Conservation (phyloP, 805 yeast species). For the Candida xyloterini region DNA sequence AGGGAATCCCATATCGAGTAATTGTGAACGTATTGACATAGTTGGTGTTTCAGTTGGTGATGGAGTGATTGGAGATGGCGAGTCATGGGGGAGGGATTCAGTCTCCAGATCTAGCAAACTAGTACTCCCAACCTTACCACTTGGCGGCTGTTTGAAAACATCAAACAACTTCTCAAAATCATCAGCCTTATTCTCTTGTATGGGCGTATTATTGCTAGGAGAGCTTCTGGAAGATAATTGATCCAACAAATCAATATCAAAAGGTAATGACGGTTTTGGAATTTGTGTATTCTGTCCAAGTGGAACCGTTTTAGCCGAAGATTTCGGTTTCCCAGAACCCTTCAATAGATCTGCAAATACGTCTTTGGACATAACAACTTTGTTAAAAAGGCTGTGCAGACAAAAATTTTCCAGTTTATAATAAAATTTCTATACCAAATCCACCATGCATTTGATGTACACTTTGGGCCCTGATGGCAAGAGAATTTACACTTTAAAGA, state of each 20-base stretch:
- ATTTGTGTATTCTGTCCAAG: slow-evolving; percentile 35
- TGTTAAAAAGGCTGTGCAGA: slow-evolving; percentile 9
- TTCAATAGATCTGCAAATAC: slow-evolving; percentile 42
- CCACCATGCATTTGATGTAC: slow-evolving; percentile 95
- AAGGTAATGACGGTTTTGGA: slow-evolving; percentile 29
- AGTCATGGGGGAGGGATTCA: not conserved
- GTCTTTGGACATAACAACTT: slow-evolving; percentile 30
- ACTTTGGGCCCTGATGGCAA: slow-evolving; percentile 92
- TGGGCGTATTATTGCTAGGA: slow-evolving; percentile 9
- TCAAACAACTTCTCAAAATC: slow-evolving; percentile 23
- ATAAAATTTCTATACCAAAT: not conserved
- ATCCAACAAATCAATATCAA: slow-evolving; percentile 37
- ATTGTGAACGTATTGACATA: slow-evolving; percentile 47
- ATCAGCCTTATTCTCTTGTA: slow-evolving; percentile 9
- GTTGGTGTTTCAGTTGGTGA: not conserved
- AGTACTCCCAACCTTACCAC: not conserved
- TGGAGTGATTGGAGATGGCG: not conserved
- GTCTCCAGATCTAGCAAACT: not conserved
- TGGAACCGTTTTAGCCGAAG: slow-evolving; percentile 27
- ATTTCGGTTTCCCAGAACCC: slow-evolving; percentile 30
- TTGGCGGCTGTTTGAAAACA: slow-evolving; percentile 16
- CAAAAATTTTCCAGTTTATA: slow-evolving; percentile 3
- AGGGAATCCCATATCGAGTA: slow-evolving; percentile 78
- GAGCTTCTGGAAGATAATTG: slow-evolving; percentile 12
- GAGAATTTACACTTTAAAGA: slow-evolving; percentile 89